Evolutionary conservation across 148 eudicot species (phyloP), one percentile per base, ranked within the genome.

Genomic region (Selenicereus undatus): DNA sequence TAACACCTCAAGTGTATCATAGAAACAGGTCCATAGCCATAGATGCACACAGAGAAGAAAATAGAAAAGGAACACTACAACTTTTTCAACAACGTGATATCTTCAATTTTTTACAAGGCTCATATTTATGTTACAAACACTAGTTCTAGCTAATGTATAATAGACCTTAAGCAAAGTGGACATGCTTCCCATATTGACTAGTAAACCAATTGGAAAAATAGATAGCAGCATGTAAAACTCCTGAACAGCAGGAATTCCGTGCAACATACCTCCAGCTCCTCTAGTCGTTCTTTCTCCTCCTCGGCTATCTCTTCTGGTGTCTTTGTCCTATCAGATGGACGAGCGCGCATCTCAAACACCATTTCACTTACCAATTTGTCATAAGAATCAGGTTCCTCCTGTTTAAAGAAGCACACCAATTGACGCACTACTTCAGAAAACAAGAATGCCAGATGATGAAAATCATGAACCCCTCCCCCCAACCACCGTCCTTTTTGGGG

Each of bases 261-360:
- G 81, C 2, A 51, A 51, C 78, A 45, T 87, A 97, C 99, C 97
- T 97, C 99, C 80, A 94, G 86, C 81, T 83, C 42, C 81, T 97
- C 99, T 71, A 94, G 88, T 75, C 95, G 88, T 83, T 97, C 99
- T 82, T 90, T 91, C 85, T 94, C 97, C 79, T 97, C 98, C 87
- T 93, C 93, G 24, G 98, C 98, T 73, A 92, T 85, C 89, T 97
- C 99, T 85, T 97, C 99, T 68, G 90, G 89, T 79, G 99, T 88
- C 88, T 94, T 97, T 81, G 98, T 94, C 86, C 98, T 85, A 80
- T 92, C 91, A 75, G 98, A 94, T 80, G 97, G 95, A 36, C 92
- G 93, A 82, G 97, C 97, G 69, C 98, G 93, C 75, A 87, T 89
- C 79, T 94, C 99, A 73, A 90, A 79, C 78, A 32, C 83, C 95